These are phyloP conservation scores for Aspergillus persii DNA, from an alignment of 2,329 filamentous ascomycete species.

Conservation along the genomic window DNA sequence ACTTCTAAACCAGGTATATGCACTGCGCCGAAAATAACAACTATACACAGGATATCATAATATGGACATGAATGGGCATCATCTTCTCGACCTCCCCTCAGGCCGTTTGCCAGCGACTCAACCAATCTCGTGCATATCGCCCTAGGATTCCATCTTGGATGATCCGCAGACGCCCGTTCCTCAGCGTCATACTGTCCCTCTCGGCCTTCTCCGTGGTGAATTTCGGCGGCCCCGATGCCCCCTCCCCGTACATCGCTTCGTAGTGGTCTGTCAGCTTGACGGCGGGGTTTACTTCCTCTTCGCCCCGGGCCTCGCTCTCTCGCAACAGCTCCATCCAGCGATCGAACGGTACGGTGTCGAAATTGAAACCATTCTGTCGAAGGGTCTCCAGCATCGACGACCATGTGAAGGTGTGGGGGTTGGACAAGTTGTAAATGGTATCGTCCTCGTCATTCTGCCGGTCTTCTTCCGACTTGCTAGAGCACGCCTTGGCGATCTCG, in stretches of 20 bases:
- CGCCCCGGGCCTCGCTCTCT: conserved; percentile 25
- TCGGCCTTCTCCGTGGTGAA: conserved; percentile 31
- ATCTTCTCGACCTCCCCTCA: background rate
- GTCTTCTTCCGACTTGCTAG: conserved; percentile 1
- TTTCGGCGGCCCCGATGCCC: background rate
- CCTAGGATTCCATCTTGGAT: conserved; percentile 32
- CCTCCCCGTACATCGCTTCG: conserved; percentile 24
- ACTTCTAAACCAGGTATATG: background rate
- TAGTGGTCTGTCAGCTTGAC: conserved; percentile 33
- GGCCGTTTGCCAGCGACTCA: conserved; percentile 22
- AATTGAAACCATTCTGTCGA: conserved; percentile 30
- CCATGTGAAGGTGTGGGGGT: conserved; percentile 36
- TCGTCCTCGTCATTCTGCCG: conserved; percentile 14
- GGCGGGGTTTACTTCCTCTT: conserved; percentile 31
- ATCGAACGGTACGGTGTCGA: conserved; percentile 32
- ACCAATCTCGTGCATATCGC: conserved; percentile 31
- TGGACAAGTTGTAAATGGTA: conserved; percentile 31
- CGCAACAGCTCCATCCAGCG: conserved; percentile 36
- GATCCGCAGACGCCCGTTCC: conserved; percentile 26
- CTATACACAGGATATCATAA: background rate
- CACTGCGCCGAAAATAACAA: background rate
- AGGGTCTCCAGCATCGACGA: conserved; percentile 30
- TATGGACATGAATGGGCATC: background rate
- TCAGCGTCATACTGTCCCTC: conserved; percentile 27
- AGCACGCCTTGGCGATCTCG: conserved; percentile 23